These are phyloP conservation scores for Citrullus mucosospermus DNA, from an alignment of 306 rosid genomes.

Conservation along the genomic window DNA sequence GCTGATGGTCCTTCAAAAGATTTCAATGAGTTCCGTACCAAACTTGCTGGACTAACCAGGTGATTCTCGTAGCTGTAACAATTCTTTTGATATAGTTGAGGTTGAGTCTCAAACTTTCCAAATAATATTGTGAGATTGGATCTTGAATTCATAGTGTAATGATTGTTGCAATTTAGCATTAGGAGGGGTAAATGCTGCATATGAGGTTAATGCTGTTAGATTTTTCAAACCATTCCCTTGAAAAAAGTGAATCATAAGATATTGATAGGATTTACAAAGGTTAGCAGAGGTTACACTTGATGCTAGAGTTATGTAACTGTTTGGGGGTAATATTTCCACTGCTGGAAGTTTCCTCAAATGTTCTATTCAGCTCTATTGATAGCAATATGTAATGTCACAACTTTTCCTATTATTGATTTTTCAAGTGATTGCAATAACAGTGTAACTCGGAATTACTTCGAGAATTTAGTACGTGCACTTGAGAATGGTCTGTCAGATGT, in stretches of 20 bases:
- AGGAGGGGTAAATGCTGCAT: background rate
- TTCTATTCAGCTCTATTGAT: background rate
- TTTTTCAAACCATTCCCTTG: background rate
- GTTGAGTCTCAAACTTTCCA: background rate
- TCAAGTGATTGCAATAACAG: conserved; percentile 15
- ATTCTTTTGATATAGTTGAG: background rate
- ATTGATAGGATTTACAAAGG: background rate
- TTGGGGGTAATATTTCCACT: background rate
- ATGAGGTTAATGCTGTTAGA: background rate
- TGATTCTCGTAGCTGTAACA: background rate
- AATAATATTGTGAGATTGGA: background rate
- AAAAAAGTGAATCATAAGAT: background rate
- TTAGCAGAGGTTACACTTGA: background rate
- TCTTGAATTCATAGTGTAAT: background rate
- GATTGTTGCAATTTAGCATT: background rate
- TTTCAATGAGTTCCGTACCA: conserved; percentile 72
- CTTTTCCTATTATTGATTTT: background rate
- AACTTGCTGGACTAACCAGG: conserved; percentile 71
- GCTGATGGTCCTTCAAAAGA: conserved; percentile 48
- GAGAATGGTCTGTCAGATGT: conserved; percentile 44
- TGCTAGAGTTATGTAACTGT: background rate
- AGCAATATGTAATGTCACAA: background rate
- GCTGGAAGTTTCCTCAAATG: background rate
- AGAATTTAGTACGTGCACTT: conserved; percentile 36
- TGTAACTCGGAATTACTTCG: conserved; percentile 41